Conservation (phyloP, 176 grass and related monocot species). For the Musa acuminata region DNA sequence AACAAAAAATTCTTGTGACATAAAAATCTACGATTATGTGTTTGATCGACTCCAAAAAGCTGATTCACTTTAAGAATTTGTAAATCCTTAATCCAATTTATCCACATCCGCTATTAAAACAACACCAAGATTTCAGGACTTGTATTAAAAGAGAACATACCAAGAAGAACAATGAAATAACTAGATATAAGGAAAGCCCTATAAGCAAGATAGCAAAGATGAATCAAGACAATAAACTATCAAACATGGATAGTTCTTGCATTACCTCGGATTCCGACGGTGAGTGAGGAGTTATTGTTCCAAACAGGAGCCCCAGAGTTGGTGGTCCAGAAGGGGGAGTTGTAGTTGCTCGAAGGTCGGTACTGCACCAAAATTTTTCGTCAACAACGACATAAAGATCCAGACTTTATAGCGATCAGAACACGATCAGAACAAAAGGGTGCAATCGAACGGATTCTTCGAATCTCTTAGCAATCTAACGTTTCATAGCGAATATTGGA, state of each 20-base stretch:
- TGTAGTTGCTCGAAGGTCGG: slow-evolving; percentile 69
- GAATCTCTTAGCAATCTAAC: too few relatives aligned
- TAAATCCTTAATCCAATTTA: too few relatives aligned
- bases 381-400: neutral
- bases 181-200: too few relatives aligned
- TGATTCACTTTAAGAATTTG: too few relatives aligned
- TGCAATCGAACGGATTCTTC: too few relatives aligned
- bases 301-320: slow-evolving; percentile 94
- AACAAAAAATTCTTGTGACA: neutral
- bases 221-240: neutral
- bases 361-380: slow-evolving; percentile 29
- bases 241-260: neutral
- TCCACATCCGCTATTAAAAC: too few relatives aligned
- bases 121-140: neutral
- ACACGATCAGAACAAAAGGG: too few relatives aligned
- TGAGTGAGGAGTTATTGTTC: slow-evolving; percentile 91
- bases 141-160: neutral
- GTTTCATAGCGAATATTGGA: too few relatives aligned
- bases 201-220: neutral
- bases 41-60: too few relatives aligned
- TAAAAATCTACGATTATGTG: too few relatives aligned
- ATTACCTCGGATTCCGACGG: slow-evolving; percentile 69
- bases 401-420: neutral
- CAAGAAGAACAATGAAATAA: neutral
- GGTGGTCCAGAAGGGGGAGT: slow-evolving; percentile 73